These are phyloP conservation scores for Dryas octopetala DNA, from an alignment of 306 rosid genomes.

Conservation along the genomic window DNA sequence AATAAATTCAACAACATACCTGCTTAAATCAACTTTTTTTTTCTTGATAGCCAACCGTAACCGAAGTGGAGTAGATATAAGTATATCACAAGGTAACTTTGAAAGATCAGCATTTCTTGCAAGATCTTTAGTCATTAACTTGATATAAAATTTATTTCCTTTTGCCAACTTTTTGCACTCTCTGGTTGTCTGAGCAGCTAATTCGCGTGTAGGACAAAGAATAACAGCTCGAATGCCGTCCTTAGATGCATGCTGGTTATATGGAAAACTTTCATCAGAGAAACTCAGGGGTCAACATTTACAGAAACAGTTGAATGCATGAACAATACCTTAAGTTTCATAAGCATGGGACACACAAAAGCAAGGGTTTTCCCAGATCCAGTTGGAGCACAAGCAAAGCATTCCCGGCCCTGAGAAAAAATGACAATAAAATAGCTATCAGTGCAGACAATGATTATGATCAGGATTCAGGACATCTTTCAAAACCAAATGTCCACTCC, in stretches of 20 bases:
- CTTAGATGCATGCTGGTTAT: slow-evolving; percentile 50
- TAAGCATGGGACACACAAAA: slow-evolving; percentile 86
- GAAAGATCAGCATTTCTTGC: slow-evolving; percentile 65
- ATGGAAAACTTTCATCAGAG: slow-evolving; percentile 25
- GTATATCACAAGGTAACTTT: slow-evolving; percentile 68
- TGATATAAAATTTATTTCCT: slow-evolving; percentile 59
- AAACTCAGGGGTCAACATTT: slow-evolving; percentile 20
- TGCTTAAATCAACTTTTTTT: slow-evolving; percentile 71
- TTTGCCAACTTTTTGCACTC: slow-evolving; percentile 83
- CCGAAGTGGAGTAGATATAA: slow-evolving; percentile 86
- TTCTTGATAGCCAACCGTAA: slow-evolving; percentile 55
- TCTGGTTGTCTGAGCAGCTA: slow-evolving; percentile 81
- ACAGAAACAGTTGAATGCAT: slow-evolving; percentile 14
- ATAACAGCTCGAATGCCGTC: slow-evolving; percentile 79
- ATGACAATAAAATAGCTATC: neutral
- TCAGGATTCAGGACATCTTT: neutral
- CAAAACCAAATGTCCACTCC: neutral
- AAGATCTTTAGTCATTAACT: slow-evolving; percentile 68
- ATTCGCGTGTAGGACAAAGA: slow-evolving; percentile 83
- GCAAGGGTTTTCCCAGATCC: slow-evolving; percentile 97
- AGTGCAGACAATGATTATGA: neutral
- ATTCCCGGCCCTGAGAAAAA: slow-evolving; percentile 66
- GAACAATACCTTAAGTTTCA: slow-evolving; percentile 77
- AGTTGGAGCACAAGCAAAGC: slow-evolving; percentile 99
- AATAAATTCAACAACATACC: slow-evolving; percentile 46